Evolutionary conservation across 768 basidiomycete species (phyloP).

Genomic region (Suillus discolor): DNA sequence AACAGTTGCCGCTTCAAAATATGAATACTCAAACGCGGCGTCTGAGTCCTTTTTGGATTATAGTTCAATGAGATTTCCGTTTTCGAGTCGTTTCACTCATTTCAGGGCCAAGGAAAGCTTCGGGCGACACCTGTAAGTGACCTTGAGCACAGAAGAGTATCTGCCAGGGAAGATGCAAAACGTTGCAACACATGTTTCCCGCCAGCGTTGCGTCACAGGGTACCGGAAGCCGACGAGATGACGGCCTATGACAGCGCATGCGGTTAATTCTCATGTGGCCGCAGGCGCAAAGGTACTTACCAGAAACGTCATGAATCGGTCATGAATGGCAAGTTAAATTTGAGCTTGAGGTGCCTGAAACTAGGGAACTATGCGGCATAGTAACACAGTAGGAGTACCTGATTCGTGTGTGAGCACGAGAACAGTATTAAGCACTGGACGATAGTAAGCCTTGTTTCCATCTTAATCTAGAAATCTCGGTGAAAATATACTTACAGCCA

Average conservation of each 20-base stretch:
- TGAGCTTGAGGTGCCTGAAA: conserved; percentile 1
- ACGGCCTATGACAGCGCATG: background rate
- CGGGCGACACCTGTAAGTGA: background rate
- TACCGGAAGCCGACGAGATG: conserved; percentile 2
- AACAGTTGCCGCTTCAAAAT: background rate
- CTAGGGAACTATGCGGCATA: background rate
- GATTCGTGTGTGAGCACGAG: background rate
- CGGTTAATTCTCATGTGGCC: conserved; percentile 3
- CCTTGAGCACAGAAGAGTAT: background rate
- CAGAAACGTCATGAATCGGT: background rate
- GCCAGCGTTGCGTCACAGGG: conserved; percentile 13
- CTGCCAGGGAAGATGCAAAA: background rate
- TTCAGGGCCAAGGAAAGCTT: background rate
- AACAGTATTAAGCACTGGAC: background rate
- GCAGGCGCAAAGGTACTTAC: conserved; percentile 5
- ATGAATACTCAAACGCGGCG: background rate
- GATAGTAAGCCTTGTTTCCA: background rate
- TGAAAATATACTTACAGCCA: background rate
- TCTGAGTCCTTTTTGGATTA: background rate
- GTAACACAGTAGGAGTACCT: background rate
- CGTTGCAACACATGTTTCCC: background rate
- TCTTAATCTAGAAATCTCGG: background rate
- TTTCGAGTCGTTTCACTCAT: no score
- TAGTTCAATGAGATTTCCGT: background rate
- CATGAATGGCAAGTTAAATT: conserved; percentile 1